These are phyloP conservation scores for Pseudogymnoascus sp. DNA, from an alignment of 2,329 filamentous ascomycete genomes.

Conservation along the genomic window DNA sequence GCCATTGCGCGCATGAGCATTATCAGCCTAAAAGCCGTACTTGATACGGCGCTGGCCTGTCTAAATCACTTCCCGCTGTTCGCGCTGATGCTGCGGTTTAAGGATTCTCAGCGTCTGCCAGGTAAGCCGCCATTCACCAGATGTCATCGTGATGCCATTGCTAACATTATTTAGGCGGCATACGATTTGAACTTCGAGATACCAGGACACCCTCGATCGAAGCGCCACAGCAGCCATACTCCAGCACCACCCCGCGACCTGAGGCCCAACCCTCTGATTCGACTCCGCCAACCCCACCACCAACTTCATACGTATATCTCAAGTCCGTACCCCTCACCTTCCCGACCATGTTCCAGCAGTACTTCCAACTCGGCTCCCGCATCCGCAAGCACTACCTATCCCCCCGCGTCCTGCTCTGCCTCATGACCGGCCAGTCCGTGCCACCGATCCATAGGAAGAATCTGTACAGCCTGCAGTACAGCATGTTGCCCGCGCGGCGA, in stretches of 20 bases:
- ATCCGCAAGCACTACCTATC: conserved; percentile 94
- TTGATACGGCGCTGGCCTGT: conserved; percentile 88
- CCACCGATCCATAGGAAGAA: conserved; percentile 92
- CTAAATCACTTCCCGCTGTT: conserved; percentile 97
- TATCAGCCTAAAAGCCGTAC: conserved; percentile 80
- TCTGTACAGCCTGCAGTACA: conserved; percentile 93
- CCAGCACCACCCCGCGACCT: not conserved
- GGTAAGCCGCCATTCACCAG: conserved; percentile 40
- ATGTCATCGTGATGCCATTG: no score
- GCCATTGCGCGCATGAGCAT: conserved; percentile 90
- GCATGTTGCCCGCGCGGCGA: conserved; percentile 81
- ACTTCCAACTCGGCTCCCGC: conserved; percentile 87
- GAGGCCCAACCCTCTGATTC: not conserved
- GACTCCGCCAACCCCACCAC: conserved; percentile 24
- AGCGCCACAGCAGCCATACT: not conserved
- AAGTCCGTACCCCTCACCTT: conserved; percentile 89
- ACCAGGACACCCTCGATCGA: conserved; percentile 39
- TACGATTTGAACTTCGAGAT: conserved; percentile 83
- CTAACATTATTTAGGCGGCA: conserved; percentile 48
- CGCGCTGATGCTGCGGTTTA: conserved; percentile 89
- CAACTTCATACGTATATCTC: conserved; percentile 76
- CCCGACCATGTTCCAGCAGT: conserved; percentile 92
- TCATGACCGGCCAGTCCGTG: conserved; percentile 84
- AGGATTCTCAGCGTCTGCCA: conserved; percentile 82
- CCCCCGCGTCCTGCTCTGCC: conserved; percentile 75